These are phyloP conservation scores for Spatholobus suberectus DNA, from an alignment of 306 rosid genomes.

Conservation along the genomic window DNA sequence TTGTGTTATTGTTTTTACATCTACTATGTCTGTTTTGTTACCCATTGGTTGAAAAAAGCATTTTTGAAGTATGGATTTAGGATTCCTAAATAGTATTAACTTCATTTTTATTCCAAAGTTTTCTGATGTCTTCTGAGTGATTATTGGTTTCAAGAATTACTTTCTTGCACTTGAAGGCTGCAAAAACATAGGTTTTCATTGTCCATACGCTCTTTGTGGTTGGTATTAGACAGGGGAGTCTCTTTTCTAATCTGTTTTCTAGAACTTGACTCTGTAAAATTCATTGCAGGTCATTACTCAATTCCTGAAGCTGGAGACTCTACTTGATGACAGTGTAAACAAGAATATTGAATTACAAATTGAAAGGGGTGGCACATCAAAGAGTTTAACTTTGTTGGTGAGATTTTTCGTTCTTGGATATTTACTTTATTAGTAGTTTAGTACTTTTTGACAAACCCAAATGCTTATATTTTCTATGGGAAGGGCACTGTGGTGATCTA, in stretches of 20 bases:
- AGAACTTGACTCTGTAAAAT: slow-evolving; percentile 17
- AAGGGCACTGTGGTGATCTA: slow-evolving; percentile 3
- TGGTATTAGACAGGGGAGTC: not conserved
- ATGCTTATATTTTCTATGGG: slow-evolving; percentile 28
- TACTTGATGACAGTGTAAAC: slow-evolving; percentile 89
- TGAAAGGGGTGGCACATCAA: slow-evolving; percentile 82
- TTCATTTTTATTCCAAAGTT: not conserved
- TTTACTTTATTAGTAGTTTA: slow-evolving; percentile 8
- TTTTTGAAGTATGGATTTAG: slow-evolving; percentile 25
- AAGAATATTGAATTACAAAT: slow-evolving; percentile 75
- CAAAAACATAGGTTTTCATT: not conserved
- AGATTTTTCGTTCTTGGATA: slow-evolving; percentile 45
- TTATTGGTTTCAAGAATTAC: slow-evolving; percentile 22
- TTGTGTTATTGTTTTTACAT: slow-evolving; percentile 17
- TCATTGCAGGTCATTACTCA: slow-evolving; percentile 85
- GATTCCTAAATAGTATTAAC: slow-evolving; percentile 18
- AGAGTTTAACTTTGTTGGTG: slow-evolving; percentile 74
- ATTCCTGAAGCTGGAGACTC: slow-evolving; percentile 87
- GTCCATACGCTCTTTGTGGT: slow-evolving; percentile 24
- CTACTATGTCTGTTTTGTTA: slow-evolving; percentile 5
- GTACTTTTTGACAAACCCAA: slow-evolving; percentile 30
- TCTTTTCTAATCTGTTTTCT: slow-evolving; percentile 24
- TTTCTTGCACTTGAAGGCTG: slow-evolving; percentile 36
- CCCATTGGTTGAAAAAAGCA: not conserved
- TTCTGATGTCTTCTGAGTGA: not conserved